These are phyloP conservation scores for Yamadazyma sp. DNA, from an alignment of 1,139 yeast genomes.

Conservation along the genomic window DNA sequence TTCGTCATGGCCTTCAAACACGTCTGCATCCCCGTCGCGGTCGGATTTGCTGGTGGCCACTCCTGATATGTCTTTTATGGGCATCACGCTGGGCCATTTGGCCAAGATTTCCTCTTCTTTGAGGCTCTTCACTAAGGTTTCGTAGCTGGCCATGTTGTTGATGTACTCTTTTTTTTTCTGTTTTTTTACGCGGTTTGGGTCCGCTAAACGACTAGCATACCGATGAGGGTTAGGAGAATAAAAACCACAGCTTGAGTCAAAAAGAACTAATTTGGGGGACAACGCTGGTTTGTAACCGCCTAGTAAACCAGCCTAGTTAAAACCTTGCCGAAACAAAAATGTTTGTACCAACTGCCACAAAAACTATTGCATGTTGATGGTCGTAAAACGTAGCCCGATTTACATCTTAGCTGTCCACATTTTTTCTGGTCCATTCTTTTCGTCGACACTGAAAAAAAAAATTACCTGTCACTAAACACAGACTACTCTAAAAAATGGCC, in stretches of 20 bases:
- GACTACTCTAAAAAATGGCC: slow-evolving; percentile 17
- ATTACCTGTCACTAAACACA: slow-evolving; percentile 1
- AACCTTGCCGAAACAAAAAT: too few relatives aligned
- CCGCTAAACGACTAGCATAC: neutral
- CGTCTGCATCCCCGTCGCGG: slow-evolving; percentile 20
- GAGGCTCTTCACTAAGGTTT: slow-evolving; percentile 50
- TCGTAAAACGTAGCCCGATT: neutral
- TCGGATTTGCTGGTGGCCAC: slow-evolving; percentile 30
- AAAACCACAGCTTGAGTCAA: too few relatives aligned
- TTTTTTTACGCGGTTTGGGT: neutral
- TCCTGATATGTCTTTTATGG: slow-evolving; percentile 50
- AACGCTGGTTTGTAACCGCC: too few relatives aligned
- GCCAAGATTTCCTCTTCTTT: slow-evolving; percentile 48
- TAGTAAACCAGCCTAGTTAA: too few relatives aligned
- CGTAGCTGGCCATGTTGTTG: slow-evolving; percentile 8
- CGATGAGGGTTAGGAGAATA: too few relatives aligned
- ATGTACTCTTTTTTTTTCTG: neutral
- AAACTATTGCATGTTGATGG: neutral
- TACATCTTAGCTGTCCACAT: neutral
- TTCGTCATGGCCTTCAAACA: slow-evolving; percentile 84
- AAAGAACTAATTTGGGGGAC: too few relatives aligned
- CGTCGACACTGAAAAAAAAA: slow-evolving; percentile 3
- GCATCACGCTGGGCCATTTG: slow-evolving; percentile 65
- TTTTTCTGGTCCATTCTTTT: neutral
- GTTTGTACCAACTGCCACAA: too few relatives aligned